Evolutionary conservation across 768 basidiomycete genomes (phyloP).

Genomic region (Peribolospora kevripleyi): DNA sequence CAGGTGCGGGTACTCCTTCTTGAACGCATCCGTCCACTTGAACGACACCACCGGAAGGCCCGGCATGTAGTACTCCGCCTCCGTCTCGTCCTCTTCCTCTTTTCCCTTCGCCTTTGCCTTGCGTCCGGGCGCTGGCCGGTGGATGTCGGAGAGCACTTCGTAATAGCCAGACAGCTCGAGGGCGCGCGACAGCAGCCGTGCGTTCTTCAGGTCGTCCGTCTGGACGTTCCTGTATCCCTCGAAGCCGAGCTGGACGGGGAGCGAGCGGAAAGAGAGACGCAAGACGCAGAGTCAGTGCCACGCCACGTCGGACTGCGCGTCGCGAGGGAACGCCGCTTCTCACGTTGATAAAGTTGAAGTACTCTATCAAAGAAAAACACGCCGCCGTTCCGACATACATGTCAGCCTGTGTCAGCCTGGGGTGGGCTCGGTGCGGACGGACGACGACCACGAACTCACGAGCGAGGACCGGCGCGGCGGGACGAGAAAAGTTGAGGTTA

Average conservation of each 20-base stretch:
- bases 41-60: conserved; percentile 33
- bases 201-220: conserved; percentile 32
- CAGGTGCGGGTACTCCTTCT: conserved; percentile 27
- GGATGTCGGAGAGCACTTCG: conserved; percentile 25
- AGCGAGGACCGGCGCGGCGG: conserved; percentile 10
- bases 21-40: conserved; percentile 31
- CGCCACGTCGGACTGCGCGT: too few relatives aligned
- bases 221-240: conserved; percentile 28
- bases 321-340: background rate
- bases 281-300: too few relatives aligned
- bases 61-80: conserved; percentile 23
- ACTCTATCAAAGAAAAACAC: background rate
- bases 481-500: conserved; percentile 23
- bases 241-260: conserved; percentile 6
- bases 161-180: conserved; percentile 27
- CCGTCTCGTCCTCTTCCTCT: conserved; percentile 16
- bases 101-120: conserved; percentile 9
- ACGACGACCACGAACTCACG: conserved; percentile 2
- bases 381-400: too few relatives aligned
- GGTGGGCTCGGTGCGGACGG: background rate
- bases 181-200: conserved; percentile 39
- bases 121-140: conserved; percentile 21
- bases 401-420: too few relatives aligned
- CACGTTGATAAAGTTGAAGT: conserved; percentile 9
- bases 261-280: background rate